phyloP scores from a whole-genome alignment of 164 flowering plant species.

The Euptelea pleiosperma region DNA sequence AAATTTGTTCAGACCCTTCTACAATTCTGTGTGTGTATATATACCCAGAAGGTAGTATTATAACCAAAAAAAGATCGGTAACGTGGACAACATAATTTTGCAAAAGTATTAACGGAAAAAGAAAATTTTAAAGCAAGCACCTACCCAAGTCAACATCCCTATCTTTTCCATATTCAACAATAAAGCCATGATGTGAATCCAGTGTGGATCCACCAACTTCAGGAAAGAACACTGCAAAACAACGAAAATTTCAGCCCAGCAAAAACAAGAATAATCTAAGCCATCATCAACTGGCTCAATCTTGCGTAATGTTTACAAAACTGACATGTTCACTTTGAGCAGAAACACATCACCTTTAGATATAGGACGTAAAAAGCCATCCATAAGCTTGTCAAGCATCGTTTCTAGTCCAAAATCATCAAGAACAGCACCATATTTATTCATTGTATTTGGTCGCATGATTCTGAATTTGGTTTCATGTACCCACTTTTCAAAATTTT shows the following conservation, averaged over 20 bases:
- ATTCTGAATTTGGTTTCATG: slow-evolving; percentile 62
- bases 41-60: too few relatives aligned
- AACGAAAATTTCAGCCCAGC: background rate
- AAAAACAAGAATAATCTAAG: slow-evolving; percentile 3
- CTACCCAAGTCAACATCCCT: slow-evolving; percentile 86
- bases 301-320: background rate
- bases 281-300: background rate
- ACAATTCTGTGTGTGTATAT: too few relatives aligned
- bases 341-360: slow-evolving; percentile 49
- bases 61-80: too few relatives aligned
- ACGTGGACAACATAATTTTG: background rate
- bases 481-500: slow-evolving; percentile 86
- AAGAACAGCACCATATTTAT: slow-evolving; percentile 88
- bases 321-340: background rate
- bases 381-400: slow-evolving; percentile 86
- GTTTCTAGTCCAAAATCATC: slow-evolving; percentile 94
- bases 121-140: slow-evolving; percentile 17
- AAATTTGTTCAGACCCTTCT: too few relatives aligned
- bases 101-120: background rate
- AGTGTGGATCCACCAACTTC: slow-evolving; percentile 90
- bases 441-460: slow-evolving; percentile 97
- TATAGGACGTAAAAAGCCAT: slow-evolving; percentile 73
- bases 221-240: slow-evolving; percentile 72
- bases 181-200: slow-evolving; percentile 97
- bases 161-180: slow-evolving; percentile 88